Evolutionary conservation across 169 alveolate species (phyloP).

Genomic region (Perkinsus olseni): DNA sequence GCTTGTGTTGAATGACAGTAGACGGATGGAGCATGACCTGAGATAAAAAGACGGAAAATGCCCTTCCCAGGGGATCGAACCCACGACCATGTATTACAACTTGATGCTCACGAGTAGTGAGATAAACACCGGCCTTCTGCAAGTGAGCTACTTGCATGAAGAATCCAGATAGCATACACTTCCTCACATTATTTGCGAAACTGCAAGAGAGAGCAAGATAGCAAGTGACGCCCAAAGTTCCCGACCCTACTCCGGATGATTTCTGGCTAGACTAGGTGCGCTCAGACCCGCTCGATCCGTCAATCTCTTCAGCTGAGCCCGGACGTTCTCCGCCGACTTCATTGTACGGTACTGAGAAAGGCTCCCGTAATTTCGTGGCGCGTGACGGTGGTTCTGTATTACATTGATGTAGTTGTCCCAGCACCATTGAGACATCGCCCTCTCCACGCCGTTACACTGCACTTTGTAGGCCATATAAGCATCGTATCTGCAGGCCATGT

Average conservation of each 20-base stretch:
- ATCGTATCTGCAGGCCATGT: no score
- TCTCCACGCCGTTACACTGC: no score
- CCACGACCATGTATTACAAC: no score
- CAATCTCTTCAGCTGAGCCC: constrained; percentile 70
- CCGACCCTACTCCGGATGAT: no score
- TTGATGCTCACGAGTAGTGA: constrained; percentile 44
- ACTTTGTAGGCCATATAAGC: no score
- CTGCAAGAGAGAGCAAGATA: no score
- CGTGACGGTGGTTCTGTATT: no score
- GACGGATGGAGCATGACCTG: constrained; percentile 95
- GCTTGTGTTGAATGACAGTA: constrained; percentile 82
- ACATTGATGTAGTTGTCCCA: not conserved
- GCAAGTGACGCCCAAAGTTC: no score
- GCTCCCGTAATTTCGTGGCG: constrained; percentile 28
- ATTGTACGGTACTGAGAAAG: constrained; percentile 62
- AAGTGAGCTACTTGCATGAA: constrained; percentile 43
- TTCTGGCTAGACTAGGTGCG: no score
- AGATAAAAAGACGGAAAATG: no score
- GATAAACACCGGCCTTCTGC: constrained; percentile 69
- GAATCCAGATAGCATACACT: constrained; percentile 13
- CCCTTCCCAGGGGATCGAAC: no score
- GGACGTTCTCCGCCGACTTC: constrained; percentile 76
- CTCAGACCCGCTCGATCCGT: constrained; percentile 33
- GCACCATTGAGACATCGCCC: not conserved
- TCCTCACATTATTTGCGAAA: not conserved